A percentile compares a stretch with the other conserved stretches of the same genome.
phyloP scores from a whole-genome alignment of 2,329 filamentous ascomycete species.

The Pseudogymnoascus sp. region DNA sequence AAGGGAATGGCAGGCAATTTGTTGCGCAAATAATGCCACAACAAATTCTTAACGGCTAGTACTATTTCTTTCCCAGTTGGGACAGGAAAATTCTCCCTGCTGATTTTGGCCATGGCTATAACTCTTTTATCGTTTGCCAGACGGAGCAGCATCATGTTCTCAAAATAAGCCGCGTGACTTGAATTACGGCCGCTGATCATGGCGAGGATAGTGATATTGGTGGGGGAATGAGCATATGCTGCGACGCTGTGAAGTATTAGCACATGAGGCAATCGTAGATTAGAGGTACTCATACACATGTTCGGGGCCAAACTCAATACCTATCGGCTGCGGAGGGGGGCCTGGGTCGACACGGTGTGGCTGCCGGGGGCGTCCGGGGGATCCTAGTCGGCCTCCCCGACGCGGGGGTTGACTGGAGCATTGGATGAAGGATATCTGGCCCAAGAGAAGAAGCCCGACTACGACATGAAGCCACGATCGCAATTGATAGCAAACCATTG shows the following conservation, averaged over 20 bases:
- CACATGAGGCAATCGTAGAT: background rate
- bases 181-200: background rate
- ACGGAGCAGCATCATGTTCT: background rate
- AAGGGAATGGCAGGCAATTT: too few relatives aligned
- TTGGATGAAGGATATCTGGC: background rate
- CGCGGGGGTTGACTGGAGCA: background rate
- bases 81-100: background rate
- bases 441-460: background rate
- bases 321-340: background rate
- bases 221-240: background rate
- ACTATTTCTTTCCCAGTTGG: background rate
- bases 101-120: background rate
- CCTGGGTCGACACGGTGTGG: background rate
- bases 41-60: background rate
- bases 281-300: background rate
- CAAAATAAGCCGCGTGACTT: background rate
- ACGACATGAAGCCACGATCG: background rate
- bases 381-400: too few relatives aligned
- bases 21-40: background rate
- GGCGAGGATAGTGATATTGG: background rate
- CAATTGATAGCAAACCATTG: background rate
- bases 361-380: background rate
- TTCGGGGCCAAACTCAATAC: background rate
- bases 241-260: background rate
- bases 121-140: background rate